Percentiles rank a stretch among this genome's conserved stretches.
Evolutionary conservation across 441 rosid species (phyloP).

Genomic region (Croton laevigatus): DNA sequence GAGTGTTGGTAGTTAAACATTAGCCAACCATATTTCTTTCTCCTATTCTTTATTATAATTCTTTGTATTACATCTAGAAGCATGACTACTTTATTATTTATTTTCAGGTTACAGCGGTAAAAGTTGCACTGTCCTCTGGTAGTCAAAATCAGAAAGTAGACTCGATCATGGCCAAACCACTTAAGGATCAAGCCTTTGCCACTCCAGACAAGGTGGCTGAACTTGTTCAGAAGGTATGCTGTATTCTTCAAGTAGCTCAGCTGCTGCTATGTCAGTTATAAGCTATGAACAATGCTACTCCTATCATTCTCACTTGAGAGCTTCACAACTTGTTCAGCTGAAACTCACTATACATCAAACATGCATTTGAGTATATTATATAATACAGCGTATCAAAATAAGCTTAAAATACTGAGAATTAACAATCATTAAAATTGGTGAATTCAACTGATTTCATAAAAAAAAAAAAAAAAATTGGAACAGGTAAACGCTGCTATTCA

Average conservation of each 20-base stretch:
- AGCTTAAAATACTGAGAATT: too few species aligned
- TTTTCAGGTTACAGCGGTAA: constrained; percentile 81
- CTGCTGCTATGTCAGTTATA: too few species aligned
- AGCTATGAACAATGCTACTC: too few species aligned
- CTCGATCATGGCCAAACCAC: constrained; percentile 75
- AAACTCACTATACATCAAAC: too few species aligned
- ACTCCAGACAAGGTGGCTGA: constrained; percentile 93
- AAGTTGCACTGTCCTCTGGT: constrained; percentile 67
- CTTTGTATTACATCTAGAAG: background rate
- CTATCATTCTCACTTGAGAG: too few species aligned
- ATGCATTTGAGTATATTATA: too few species aligned
- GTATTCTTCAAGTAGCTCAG: too few species aligned
- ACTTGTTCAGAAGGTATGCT: constrained; percentile 82
- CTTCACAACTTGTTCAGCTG: too few species aligned
- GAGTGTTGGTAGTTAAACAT: background rate
- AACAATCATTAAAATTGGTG: background rate
- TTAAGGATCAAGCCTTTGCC: constrained; percentile 95
- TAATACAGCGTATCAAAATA: too few species aligned
- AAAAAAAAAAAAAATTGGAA: constrained; percentile 20
- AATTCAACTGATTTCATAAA: constrained; percentile 20
- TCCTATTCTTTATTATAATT: background rate
- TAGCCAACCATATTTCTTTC: background rate
- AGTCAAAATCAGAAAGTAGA: constrained; percentile 62
- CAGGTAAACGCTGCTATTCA: constrained; percentile 79
- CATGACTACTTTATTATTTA: constrained; percentile 21